Conservation (phyloP, 1,139 yeast species). For the Suhomyces maxii region DNA sequence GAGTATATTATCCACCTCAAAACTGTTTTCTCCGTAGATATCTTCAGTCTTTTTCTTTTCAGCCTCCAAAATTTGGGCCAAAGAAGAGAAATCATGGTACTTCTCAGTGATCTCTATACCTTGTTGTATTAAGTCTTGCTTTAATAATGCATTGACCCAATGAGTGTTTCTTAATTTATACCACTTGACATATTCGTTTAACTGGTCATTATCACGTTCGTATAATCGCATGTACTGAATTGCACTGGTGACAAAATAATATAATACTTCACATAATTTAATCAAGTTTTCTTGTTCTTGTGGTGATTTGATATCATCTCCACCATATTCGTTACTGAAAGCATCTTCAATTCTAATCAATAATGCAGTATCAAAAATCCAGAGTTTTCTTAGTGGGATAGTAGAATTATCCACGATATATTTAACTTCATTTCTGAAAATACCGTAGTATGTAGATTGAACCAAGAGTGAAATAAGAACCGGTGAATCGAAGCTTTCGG, state of each 20-base stretch:
- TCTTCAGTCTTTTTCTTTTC: constrained; percentile 41
- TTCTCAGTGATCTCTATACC: constrained; percentile 68
- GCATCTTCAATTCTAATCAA: constrained; percentile 35
- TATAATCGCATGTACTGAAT: constrained; percentile 33
- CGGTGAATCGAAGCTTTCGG: constrained; percentile 24
- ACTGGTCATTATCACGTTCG: constrained; percentile 23
- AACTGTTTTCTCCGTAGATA: constrained; percentile 22
- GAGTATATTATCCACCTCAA: constrained; percentile 17
- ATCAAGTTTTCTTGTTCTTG: constrained; percentile 21
- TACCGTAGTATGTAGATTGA: constrained; percentile 40
- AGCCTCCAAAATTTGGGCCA: constrained; percentile 63
- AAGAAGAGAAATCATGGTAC: constrained; percentile 63
- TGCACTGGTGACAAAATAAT: constrained; percentile 40
- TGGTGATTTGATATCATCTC: constrained; percentile 14
- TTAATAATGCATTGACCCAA: constrained; percentile 60
- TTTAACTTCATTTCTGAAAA: constrained; percentile 44
- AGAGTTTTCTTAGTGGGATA: constrained; percentile 26
- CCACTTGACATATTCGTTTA: constrained; percentile 36
- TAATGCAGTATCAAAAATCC: constrained; percentile 44
- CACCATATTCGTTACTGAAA: constrained; percentile 20
- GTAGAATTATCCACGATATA: constrained; percentile 26
- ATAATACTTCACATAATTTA: constrained; percentile 34
- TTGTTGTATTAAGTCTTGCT: constrained; percentile 46
- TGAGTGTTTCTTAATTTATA: constrained; percentile 29
- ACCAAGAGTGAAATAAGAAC: constrained; percentile 33